Evolutionary conservation across 75 land plant genomes (phyloP).

Genomic region (Selaginella tamariscina): DNA sequence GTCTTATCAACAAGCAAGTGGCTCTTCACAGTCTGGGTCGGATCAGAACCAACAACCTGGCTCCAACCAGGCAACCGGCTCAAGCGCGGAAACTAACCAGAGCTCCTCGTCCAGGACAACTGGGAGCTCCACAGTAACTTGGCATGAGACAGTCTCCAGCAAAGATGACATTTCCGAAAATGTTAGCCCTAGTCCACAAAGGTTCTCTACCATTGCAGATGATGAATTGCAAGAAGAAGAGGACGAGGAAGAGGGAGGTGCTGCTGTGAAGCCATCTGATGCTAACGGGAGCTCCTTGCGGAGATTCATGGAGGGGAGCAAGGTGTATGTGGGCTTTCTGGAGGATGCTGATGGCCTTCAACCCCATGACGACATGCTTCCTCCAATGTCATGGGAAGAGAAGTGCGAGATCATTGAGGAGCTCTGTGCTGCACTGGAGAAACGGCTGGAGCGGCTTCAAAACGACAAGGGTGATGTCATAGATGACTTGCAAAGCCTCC

Average conservation of each 20-base stretch:
- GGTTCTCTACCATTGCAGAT: not conserved
- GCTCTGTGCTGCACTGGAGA: not conserved
- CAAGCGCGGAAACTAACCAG: not conserved
- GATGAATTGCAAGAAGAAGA: not conserved
- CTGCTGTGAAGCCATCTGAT: too few relatives aligned
- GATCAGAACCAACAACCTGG: not conserved
- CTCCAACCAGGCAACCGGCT: not conserved
- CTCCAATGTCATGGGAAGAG: not conserved
- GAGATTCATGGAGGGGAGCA: not conserved
- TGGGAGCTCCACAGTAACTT: not conserved
- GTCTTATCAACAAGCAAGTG: not conserved
- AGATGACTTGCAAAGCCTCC: not conserved
- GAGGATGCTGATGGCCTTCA: not conserved
- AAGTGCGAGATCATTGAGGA: slow-evolving; percentile 1
- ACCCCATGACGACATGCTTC: not conserved
- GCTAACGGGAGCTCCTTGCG: not conserved
- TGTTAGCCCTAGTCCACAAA: not conserved
- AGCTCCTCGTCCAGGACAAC: not conserved
- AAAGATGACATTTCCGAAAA: not conserved
- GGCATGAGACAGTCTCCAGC: not conserved
- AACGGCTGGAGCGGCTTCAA: not conserved
- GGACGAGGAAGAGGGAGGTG: too few relatives aligned
- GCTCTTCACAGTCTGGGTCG: not conserved
- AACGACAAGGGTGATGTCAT: not conserved
- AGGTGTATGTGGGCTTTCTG: not conserved